Percentiles rank a stretch among this genome's conserved stretches.
Conservation (phyloP, 768 basidiomycete species). For the Boletus reticulatus region DNA sequence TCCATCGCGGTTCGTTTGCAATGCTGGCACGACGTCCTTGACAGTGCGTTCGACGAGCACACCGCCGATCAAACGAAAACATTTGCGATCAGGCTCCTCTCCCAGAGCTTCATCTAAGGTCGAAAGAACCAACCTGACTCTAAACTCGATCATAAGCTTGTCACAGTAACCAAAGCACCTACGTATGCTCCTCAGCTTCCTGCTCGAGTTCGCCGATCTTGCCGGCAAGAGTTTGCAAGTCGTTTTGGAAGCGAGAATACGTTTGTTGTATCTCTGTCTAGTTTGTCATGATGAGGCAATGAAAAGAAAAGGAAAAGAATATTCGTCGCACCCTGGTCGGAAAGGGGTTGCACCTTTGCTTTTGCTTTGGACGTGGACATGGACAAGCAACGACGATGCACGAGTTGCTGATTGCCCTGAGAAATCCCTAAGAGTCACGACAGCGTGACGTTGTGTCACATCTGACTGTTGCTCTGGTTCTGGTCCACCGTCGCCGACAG, state of each 20-base stretch:
- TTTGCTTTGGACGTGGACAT: constrained; percentile 61
- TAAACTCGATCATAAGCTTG: background rate
- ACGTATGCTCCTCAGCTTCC: constrained; percentile 96
- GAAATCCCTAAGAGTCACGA: constrained; percentile 17
- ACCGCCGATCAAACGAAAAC: constrained; percentile 95
- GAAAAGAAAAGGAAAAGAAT: constrained; percentile 1
- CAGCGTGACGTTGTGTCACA: constrained; percentile 29
- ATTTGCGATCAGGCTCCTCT: constrained; percentile 89
- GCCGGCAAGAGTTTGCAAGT: constrained; percentile 85
- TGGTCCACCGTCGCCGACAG: constrained; percentile 20
- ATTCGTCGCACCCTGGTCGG: constrained; percentile 65
- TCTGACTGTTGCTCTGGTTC: constrained; percentile 5
- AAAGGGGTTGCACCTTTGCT: constrained; percentile 52
- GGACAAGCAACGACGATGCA: constrained; percentile 8
- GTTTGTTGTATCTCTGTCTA: constrained; percentile 82
- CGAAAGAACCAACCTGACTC: constrained; percentile 74
- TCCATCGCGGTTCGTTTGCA: constrained; percentile 87
- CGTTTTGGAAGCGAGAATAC: constrained; percentile 80
- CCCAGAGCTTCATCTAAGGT: constrained; percentile 81
- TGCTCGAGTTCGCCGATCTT: constrained; percentile 97
- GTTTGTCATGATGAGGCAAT: constrained; percentile 38
- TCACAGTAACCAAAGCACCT: constrained; percentile 29
- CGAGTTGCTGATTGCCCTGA: constrained; percentile 27
- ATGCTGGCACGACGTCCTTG: constrained; percentile 86
- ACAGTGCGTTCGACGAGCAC: constrained; percentile 95